phyloP scores from a whole-genome alignment of 2,329 filamentous ascomycete genomes.

The Paracorniculantispora psalliotae region DNA sequence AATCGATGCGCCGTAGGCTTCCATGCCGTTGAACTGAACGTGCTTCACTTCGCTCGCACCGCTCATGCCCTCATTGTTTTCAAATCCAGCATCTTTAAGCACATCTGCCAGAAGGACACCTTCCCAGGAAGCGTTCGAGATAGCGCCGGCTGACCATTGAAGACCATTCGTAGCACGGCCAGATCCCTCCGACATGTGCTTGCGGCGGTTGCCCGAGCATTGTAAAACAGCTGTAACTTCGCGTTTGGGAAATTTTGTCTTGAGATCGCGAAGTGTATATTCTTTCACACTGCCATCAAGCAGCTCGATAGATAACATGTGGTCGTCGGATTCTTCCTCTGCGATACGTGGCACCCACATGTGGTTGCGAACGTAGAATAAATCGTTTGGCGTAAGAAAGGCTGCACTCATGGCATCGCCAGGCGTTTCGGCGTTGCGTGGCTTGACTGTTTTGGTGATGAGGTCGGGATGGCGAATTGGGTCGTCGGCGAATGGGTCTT shows the following conservation, averaged over 20 bases:
- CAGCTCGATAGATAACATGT: slow-evolving; percentile 50
- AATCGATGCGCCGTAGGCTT: slow-evolving; percentile 59
- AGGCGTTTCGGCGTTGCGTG: slow-evolving; percentile 59
- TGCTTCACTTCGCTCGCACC: slow-evolving; percentile 40
- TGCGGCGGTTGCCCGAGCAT: slow-evolving; percentile 56
- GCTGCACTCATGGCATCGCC: slow-evolving; percentile 39
- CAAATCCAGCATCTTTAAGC: slow-evolving; percentile 50
- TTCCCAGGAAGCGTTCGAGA: slow-evolving; percentile 56
- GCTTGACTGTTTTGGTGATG: slow-evolving; percentile 47
- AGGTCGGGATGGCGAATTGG: slow-evolving; percentile 47
- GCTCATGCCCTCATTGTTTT: slow-evolving; percentile 31
- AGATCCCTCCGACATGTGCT: slow-evolving; percentile 49
- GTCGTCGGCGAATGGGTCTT: slow-evolving; percentile 56
- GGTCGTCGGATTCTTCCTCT: slow-evolving; percentile 31
- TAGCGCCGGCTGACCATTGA: slow-evolving; percentile 55
- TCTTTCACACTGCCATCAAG: slow-evolving; percentile 47
- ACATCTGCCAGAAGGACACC: slow-evolving; percentile 52
- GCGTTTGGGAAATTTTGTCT: slow-evolving; percentile 43
- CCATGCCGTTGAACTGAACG: slow-evolving; percentile 53
- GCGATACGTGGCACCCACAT: slow-evolving; percentile 55
- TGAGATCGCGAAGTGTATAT: slow-evolving; percentile 52
- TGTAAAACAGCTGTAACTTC: slow-evolving; percentile 53
- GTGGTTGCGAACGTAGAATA: slow-evolving; percentile 59
- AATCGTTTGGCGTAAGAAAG: slow-evolving; percentile 50
- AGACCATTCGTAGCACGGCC: slow-evolving; percentile 49